Evolutionary conservation across 2,329 filamentous ascomycete genomes (phyloP).

Genomic region (Epichloe coenophiala): DNA sequence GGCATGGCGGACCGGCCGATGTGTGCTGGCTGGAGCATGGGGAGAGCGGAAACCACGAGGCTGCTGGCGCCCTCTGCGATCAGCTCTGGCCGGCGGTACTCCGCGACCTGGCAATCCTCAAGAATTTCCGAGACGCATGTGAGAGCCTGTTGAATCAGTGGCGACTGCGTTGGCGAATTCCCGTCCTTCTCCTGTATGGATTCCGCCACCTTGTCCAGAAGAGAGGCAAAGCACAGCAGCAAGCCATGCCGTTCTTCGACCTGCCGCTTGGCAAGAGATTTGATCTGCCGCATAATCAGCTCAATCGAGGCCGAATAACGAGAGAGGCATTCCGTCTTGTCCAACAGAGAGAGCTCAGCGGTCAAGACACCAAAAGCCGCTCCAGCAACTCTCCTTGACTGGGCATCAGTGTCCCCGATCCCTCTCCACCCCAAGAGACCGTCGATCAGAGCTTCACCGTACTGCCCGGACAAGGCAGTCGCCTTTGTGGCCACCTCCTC

Average conservation of each 20-base stretch:
- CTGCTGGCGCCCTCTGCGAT: conserved; percentile 47
- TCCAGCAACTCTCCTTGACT: conserved; percentile 60
- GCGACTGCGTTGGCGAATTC: conserved; percentile 1
- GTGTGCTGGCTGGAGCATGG: conserved; percentile 29
- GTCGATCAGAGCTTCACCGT: conserved; percentile 55
- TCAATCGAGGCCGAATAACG: conserved; percentile 22
- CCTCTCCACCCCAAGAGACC: conserved; percentile 76
- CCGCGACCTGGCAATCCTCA: conserved; percentile 24
- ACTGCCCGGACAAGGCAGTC: conserved; percentile 52
- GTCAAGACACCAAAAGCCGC: conserved; percentile 50
- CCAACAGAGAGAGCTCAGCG: conserved; percentile 22
- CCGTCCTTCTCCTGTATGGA: conserved; percentile 12
- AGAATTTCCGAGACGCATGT: conserved; percentile 22
- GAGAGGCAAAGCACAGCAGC: conserved; percentile 44
- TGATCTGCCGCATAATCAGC: conserved; percentile 30
- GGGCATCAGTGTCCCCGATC: conserved; percentile 63
- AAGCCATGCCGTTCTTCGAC: conserved; percentile 59
- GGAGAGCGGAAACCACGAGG: conserved; percentile 41
- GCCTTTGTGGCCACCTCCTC: conserved; percentile 60
- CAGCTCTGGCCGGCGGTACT: conserved; percentile 48
- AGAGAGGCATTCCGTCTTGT: conserved; percentile 9
- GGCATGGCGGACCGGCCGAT: conserved; percentile 7
- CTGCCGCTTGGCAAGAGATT: conserved; percentile 36
- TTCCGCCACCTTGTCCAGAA: conserved; percentile 35
- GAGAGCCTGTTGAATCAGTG: conserved; percentile 18